phyloP scores from a whole-genome alignment of 129 eudicot genomes.

The Helianthus tuberosus region DNA sequence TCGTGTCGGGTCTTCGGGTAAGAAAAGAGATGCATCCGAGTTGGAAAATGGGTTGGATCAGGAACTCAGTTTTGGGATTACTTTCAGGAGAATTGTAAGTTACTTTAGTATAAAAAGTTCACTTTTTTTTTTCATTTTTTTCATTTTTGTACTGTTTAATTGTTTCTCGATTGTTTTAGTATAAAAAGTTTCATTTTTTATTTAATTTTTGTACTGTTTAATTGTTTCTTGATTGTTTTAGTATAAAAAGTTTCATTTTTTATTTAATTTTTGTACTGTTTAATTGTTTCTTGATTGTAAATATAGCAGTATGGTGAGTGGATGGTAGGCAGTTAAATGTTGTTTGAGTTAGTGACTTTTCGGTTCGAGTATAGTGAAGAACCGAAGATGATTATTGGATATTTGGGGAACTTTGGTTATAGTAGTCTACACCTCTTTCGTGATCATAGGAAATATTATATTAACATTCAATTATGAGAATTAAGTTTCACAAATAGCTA shows the following conservation, averaged over 20 bases:
- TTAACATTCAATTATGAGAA: neutral
- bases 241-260: no score
- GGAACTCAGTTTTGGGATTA: conserved; percentile 61
- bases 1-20: conserved; percentile 26
- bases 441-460: neutral
- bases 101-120: neutral
- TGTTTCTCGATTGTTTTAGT: neutral
- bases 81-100: conserved; percentile 78
- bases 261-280: neutral
- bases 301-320: neutral
- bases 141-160: no score
- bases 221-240: neutral
- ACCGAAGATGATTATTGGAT: neutral
- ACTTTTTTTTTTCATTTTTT: neutral
- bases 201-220: neutral
- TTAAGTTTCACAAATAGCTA: neutral
- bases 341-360: neutral
- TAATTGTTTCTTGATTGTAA: neutral
- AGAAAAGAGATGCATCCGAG: conserved; percentile 45
- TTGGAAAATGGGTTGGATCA: conserved; percentile 63
- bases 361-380: neutral
- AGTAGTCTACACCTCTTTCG: neutral
- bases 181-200: no score
- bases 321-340: neutral
- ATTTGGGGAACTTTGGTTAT: neutral